Evolutionary conservation across 2,329 filamentous ascomycete genomes (phyloP).

Genomic region (Diaporthe citrichinensis): DNA sequence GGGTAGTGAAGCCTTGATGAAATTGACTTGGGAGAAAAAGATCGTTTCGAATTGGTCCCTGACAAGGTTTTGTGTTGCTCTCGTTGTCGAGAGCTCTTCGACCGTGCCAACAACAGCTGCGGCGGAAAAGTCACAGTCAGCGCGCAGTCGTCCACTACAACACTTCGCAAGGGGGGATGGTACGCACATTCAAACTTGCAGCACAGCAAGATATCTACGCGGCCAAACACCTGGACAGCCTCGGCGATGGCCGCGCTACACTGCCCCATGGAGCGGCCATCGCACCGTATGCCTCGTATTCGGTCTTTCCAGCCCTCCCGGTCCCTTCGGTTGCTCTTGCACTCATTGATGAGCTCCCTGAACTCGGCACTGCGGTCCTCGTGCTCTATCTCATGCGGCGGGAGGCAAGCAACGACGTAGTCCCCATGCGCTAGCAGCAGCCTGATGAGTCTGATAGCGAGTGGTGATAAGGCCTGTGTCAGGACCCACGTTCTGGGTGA

Average conservation of each 20-base stretch:
- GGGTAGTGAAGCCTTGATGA: conserved; percentile 90
- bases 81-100: conserved; percentile 85
- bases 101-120: conserved; percentile 89
- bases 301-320: conserved; percentile 86
- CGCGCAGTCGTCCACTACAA: neutral
- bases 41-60: conserved; percentile 94
- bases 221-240: conserved; percentile 85
- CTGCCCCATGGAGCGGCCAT: conserved; percentile 74
- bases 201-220: conserved; percentile 91
- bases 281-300: conserved; percentile 75
- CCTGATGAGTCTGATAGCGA: conserved; percentile 85
- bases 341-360: conserved; percentile 81
- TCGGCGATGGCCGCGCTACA: conserved; percentile 91
- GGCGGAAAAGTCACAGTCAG: conserved; percentile 37
- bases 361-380: conserved; percentile 84
- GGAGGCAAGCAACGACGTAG: conserved; percentile 87
- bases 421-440: conserved; percentile 92
- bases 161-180: neutral
- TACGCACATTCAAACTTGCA: conserved; percentile 85
- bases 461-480: conserved; percentile 86
- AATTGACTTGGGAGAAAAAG: conserved; percentile 96
- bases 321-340: conserved; percentile 72
- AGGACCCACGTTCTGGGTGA: conserved; percentile 93
- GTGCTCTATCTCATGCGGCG: conserved; percentile 83
- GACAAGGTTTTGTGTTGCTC: conserved; percentile 81